Evolutionary conservation across 202 grass and related monocot genomes (phyloP), one percentile per base, ranked within the genome.

Genomic region (Bolboschoenoplectus hybrid): DNA sequence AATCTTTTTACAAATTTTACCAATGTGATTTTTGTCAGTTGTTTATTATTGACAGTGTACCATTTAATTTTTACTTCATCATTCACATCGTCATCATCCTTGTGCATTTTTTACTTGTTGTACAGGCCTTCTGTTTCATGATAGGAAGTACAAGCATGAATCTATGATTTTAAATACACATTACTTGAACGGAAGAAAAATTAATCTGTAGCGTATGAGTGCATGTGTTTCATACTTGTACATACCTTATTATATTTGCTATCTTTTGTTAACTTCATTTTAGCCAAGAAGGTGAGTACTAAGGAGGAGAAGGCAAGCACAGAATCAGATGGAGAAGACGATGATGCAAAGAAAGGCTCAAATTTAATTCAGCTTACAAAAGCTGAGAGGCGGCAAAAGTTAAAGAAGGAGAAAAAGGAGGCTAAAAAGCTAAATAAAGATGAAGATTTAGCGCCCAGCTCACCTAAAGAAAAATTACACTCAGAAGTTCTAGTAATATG

Each of bases 401-500:
- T 83, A 19, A 92, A 94, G 63, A 91, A 89, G 82, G 84, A 80
- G 34, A 91, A 88, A 90, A 95, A 89, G 74, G 90, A 90, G 50
- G 84, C 90, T 51, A 85, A 70, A 87, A 92, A 94, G 86, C 63
- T 89, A 38, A 89, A 80, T 46, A 92, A 89, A 77, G 57, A 75
- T 51, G 86, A 90, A 78, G 81, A 70, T 67, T n/a, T 68, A 39
- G 62, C 14, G 36, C 58, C 63, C 0, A 84, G 85, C 67, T 38
- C 81, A 86, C 68, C 67, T 9, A 89, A 89, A 88, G 86, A 86
- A 83, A 92, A 94, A 70, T 69, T 92, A 56, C 93, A 94, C 46
- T 85, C 91, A 71, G 80, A 95, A 91, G 96, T 98, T 66, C 62
- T 98, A 93, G 93, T 95, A 98, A 67, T 77, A 62, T 43, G 10